These are phyloP conservation scores for Apophysomyces trapeziformis DNA, from an alignment of 371 early-diverging fungal species.

Conservation along the genomic window DNA sequence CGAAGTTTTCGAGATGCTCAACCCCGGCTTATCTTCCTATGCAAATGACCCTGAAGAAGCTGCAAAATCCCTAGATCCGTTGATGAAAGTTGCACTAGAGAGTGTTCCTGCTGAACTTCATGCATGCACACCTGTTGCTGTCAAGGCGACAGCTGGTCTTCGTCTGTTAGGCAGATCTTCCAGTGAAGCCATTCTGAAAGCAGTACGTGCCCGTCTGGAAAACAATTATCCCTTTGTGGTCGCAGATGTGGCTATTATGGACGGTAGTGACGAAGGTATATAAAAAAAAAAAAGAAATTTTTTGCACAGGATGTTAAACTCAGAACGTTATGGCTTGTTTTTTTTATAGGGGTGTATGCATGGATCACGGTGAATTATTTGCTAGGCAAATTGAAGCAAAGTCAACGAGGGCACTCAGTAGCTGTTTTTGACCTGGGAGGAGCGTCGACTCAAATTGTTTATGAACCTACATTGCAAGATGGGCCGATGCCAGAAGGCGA, in stretches of 20 bases:
- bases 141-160: conserved; percentile 97
- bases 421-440: conserved; percentile 98
- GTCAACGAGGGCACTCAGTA: conserved; percentile 65
- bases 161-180: conserved; percentile 74
- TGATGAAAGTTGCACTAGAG: conserved; percentile 78
- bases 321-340: not conserved
- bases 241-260: conserved; percentile 90
- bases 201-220: conserved; percentile 70
- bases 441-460: conserved; percentile 95
- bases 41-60: conserved; percentile 73
- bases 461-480: conserved; percentile 77
- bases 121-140: conserved; percentile 87
- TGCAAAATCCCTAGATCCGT: conserved; percentile 77
- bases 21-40: conserved; percentile 88
- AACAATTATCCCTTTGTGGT: conserved; percentile 84
- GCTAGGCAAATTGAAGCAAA: conserved; percentile 58
- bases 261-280: conserved; percentile 90
- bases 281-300: not conserved
- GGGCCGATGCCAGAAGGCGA: conserved; percentile 60
- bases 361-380: conserved; percentile 98
- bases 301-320: not conserved
- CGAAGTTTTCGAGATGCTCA: conserved; percentile 85
- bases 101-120: conserved; percentile 64
- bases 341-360: conserved; percentile 81
- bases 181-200: conserved; percentile 72